Conservation (phyloP, 2,329 filamentous ascomycete genomes). For the Colletotrichum aenigma region DNA sequence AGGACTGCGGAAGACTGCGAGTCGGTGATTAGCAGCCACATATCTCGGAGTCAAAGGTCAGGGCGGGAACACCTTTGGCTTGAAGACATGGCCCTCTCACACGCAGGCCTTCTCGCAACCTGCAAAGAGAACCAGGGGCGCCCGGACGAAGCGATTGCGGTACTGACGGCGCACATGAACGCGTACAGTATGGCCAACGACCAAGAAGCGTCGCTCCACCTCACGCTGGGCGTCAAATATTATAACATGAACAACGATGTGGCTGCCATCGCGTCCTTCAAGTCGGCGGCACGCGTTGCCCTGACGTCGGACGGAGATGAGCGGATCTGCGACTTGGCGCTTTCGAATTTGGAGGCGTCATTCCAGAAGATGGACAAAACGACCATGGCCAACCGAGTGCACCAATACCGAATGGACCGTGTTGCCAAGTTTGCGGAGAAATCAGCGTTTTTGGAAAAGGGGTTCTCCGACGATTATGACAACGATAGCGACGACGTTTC, state of each 20-base stretch:
- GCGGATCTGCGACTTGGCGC: conserved; percentile 32
- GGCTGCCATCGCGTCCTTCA: conserved; percentile 32
- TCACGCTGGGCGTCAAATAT: conserved; percentile 36
- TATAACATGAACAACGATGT: conserved; percentile 29
- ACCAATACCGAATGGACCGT: conserved; percentile 30
- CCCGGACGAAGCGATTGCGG: conserved; percentile 32
- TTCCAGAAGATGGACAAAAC: conserved; percentile 25
- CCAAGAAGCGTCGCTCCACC: conserved; percentile 32
- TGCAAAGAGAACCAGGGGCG: conserved; percentile 32
- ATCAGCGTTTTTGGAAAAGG: conserved; percentile 16
- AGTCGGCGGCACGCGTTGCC: conserved; percentile 31
- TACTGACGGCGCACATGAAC: conserved; percentile 29
- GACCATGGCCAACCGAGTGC: conserved; percentile 28
- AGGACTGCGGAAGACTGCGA: conserved; percentile 29
- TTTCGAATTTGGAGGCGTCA: conserved; percentile 36
- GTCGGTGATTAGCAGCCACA: conserved; percentile 30
- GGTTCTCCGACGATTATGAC: not conserved
- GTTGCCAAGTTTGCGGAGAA: conserved; percentile 32
- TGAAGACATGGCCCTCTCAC: conserved; percentile 32
- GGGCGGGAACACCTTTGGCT: conserved; percentile 33
- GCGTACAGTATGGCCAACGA: conserved; percentile 32
- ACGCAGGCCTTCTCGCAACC: conserved; percentile 32
- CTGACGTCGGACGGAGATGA: conserved; percentile 32
- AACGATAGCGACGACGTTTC: not conserved
- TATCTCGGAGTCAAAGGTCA: conserved; percentile 30